These are phyloP conservation scores for Cephalotrichum gorgonifer DNA, from an alignment of 2,329 filamentous ascomycete genomes.

Conservation along the genomic window DNA sequence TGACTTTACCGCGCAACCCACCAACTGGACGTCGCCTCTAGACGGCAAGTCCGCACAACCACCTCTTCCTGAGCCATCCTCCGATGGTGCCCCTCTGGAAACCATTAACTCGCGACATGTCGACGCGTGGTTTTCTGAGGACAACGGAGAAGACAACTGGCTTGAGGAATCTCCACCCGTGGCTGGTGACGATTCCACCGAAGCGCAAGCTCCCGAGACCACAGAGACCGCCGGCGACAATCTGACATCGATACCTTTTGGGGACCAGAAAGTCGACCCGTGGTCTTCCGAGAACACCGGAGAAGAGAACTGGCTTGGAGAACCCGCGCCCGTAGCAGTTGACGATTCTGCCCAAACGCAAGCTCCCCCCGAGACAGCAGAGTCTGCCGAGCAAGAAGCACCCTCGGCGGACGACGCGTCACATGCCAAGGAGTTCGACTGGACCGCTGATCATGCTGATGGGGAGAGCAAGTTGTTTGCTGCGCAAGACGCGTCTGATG, in stretches of 20 bases:
- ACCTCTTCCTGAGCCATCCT: not conserved
- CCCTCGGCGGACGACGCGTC: too few relatives aligned
- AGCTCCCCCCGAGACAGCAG: not conserved
- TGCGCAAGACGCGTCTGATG: slow-evolving; percentile 12
- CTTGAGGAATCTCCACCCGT: slow-evolving; percentile 30
- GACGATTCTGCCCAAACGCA: not conserved
- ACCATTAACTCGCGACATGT: not conserved
- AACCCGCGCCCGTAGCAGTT: not conserved
- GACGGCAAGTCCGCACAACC: not conserved
- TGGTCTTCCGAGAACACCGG: slow-evolving; percentile 10
- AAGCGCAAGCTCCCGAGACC: slow-evolving; percentile 23
- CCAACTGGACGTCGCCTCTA: too few relatives aligned
- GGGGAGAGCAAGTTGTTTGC: not conserved
- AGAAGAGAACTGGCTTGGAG: not conserved
- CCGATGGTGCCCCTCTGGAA: not conserved
- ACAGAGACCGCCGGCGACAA: not conserved
- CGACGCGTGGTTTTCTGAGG: slow-evolving; percentile 9
- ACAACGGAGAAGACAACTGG: slow-evolving; percentile 8
- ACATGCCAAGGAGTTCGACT: not conserved
- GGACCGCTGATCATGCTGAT: not conserved
- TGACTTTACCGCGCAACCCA: not conserved
- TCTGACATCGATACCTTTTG: not conserved
- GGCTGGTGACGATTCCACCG: slow-evolving; percentile 31
- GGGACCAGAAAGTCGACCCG: not conserved
- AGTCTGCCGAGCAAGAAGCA: not conserved